phyloP scores from a whole-genome alignment of 441 rosid species.

The Jatropha multifida region DNA sequence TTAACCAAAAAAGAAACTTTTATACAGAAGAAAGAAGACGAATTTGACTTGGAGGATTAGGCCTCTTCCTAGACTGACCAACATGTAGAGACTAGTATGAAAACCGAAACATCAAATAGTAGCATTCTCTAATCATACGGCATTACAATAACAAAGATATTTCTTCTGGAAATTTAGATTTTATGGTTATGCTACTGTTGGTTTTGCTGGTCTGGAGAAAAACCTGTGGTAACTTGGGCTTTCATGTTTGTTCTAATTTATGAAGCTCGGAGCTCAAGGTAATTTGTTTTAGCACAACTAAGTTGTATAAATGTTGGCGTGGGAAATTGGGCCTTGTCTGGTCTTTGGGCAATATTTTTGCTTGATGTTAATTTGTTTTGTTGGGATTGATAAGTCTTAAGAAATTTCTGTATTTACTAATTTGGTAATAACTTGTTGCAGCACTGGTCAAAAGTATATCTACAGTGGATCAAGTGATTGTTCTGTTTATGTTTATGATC shows the following conservation, averaged over 20 bases:
- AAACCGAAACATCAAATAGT: neutral
- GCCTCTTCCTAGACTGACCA: neutral
- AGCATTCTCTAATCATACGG: neutral
- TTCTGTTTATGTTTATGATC: constrained; percentile 69
- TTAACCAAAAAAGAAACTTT: neutral
- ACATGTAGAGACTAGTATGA: neutral
- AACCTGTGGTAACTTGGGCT: neutral
- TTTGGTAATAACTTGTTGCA: constrained; percentile 33
- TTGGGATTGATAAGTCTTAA: neutral
- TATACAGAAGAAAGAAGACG: neutral
- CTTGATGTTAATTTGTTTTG: neutral
- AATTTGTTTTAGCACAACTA: neutral
- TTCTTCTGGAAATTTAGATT: neutral
- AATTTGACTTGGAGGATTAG: neutral
- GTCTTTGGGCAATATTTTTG: neutral
- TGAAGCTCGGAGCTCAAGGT: neutral
- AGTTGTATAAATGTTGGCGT: neutral
- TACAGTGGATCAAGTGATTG: constrained; percentile 90
- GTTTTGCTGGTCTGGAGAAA: neutral
- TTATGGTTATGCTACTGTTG: neutral
- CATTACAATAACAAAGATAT: neutral
- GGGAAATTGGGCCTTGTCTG: neutral
- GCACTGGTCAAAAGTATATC: constrained; percentile 90
- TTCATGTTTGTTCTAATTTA: neutral
- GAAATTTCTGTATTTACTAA: constrained; percentile 9